Evolutionary conservation across 2,329 filamentous ascomycete species (phyloP).

Genomic region (Didymella lethalis): DNA sequence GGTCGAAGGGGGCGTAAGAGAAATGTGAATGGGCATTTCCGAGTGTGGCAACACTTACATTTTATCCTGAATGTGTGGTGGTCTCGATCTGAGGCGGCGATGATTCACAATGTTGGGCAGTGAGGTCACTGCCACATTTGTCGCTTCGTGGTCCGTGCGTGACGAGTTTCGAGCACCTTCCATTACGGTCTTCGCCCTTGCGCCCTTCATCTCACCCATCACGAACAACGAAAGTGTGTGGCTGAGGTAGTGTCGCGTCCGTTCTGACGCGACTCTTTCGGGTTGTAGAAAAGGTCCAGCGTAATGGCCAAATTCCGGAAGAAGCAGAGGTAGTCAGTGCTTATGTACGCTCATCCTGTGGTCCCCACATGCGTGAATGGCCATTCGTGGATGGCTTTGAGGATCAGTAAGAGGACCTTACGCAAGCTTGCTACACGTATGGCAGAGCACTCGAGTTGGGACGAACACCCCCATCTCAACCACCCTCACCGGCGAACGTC

Average conservation of each 20-base stretch:
- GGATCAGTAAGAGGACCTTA: background rate
- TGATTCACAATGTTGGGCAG: conserved; percentile 22
- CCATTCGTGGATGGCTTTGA: background rate
- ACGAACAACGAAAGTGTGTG: conserved; percentile 4
- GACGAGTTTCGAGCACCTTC: conserved; percentile 18
- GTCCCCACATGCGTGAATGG: background rate
- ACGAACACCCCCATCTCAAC: background rate
- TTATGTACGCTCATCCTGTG: background rate
- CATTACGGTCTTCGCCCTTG: conserved; percentile 26
- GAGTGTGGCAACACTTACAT: conserved; percentile 15
- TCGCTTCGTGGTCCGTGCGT: conserved; percentile 5
- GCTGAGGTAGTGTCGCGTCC: conserved; percentile 8
- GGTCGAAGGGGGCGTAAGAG: background rate
- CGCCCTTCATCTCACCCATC: conserved; percentile 26
- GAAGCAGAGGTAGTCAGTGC: background rate
- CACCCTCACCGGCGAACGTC: conserved; percentile 47
- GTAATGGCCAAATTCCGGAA: background rate
- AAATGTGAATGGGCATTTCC: background rate
- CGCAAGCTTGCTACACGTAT: background rate
- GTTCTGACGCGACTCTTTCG: background rate
- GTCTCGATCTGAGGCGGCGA: conserved; percentile 20
- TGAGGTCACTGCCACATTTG: conserved; percentile 22
- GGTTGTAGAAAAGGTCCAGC: background rate
- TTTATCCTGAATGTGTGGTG: conserved; percentile 18
- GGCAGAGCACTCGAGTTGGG: background rate